Conservation (phyloP, 495 filamentous ascomycete species). For the Pseudotulostoma volvatum region DNA sequence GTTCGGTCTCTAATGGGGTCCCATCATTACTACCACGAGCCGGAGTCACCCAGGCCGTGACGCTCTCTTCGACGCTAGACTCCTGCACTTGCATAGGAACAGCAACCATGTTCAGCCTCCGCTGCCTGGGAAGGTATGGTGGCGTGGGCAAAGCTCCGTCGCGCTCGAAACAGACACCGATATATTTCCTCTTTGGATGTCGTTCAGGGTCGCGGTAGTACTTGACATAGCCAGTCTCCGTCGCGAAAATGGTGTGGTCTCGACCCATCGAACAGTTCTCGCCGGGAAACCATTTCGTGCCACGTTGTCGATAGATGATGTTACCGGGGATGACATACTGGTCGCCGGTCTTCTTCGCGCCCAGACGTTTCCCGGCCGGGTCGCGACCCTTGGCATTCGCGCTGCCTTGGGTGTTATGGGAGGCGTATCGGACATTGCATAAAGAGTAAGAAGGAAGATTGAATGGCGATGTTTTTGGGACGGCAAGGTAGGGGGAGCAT, state of each 20-base stretch:
- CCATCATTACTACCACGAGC: slow-evolving; percentile 16
- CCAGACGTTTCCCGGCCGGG: slow-evolving; percentile 81
- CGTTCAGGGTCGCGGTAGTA: slow-evolving; percentile 78
- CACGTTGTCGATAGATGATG: slow-evolving; percentile 95
- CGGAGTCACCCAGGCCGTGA: slow-evolving; percentile 11
- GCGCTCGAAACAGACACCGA: slow-evolving; percentile 76
- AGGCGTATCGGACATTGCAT: slow-evolving; percentile 51
- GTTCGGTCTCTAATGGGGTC: slow-evolving; percentile 16
- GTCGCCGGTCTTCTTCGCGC: slow-evolving; percentile 81
- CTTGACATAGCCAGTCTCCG: slow-evolving; percentile 71
- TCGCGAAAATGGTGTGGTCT: slow-evolving; percentile 94
- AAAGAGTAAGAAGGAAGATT: slow-evolving; percentile 16
- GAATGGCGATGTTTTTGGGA: slow-evolving; percentile 8
- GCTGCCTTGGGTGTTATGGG: slow-evolving; percentile 72
- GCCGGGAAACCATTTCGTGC: slow-evolving; percentile 84
- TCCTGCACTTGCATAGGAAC: slow-evolving; percentile 27
- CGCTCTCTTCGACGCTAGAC: slow-evolving; percentile 12
- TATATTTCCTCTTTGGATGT: slow-evolving; percentile 75
- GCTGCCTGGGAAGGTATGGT: slow-evolving; percentile 39
- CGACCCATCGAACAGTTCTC: slow-evolving; percentile 87
- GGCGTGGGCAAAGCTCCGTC: slow-evolving; percentile 55
- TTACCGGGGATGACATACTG: slow-evolving; percentile 87
- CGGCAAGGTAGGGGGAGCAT: not conserved
- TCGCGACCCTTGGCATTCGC: slow-evolving; percentile 70
- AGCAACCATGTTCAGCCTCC: slow-evolving; percentile 54